Conservation (phyloP, 352 stramenopile genomes). For the Blastocystis sp. region DNA sequence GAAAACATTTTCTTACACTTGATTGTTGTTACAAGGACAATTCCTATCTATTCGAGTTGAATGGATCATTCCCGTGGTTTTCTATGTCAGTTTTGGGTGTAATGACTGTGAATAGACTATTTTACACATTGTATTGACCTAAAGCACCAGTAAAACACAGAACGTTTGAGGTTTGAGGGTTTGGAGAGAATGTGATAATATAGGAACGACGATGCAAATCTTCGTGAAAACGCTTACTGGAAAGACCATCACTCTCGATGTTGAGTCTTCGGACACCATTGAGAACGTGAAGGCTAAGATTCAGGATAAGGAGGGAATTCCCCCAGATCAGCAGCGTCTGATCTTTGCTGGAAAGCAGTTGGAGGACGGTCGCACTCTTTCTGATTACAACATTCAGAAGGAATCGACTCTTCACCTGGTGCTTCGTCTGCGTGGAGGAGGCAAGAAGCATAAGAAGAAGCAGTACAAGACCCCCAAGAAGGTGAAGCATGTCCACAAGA, state of each 20-base stretch:
- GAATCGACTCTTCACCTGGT: conserved; percentile 96
- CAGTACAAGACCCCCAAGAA: conserved; percentile 99
- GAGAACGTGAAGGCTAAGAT: conserved; percentile 99
- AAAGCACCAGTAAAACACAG: background rate
- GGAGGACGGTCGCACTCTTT: conserved; percentile 86
- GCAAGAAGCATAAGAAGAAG: conserved; percentile 99
- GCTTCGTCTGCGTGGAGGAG: conserved; percentile 87
- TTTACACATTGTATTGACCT: background rate
- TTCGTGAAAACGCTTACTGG: conserved; percentile 90
- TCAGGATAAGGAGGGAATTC: conserved; percentile 99
- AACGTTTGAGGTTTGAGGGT: conserved; percentile 29
- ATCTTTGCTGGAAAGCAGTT: conserved; percentile 99
- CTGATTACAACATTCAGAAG: conserved; percentile 89
- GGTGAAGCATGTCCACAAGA: conserved; percentile 91
- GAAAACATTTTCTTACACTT: background rate
- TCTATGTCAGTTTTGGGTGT: background rate
- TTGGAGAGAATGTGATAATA: background rate
- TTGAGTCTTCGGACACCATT: conserved; percentile 93
- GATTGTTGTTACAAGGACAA: background rate
- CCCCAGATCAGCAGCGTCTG: conserved; percentile 97
- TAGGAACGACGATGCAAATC: conserved; percentile 81
- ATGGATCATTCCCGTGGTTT: background rate
- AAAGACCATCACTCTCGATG: conserved; percentile 99
- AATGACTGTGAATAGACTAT: background rate
- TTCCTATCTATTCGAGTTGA: background rate